Evolutionary conservation across 768 basidiomycete genomes (phyloP).

Genomic region (Tulasnella sp.): DNA sequence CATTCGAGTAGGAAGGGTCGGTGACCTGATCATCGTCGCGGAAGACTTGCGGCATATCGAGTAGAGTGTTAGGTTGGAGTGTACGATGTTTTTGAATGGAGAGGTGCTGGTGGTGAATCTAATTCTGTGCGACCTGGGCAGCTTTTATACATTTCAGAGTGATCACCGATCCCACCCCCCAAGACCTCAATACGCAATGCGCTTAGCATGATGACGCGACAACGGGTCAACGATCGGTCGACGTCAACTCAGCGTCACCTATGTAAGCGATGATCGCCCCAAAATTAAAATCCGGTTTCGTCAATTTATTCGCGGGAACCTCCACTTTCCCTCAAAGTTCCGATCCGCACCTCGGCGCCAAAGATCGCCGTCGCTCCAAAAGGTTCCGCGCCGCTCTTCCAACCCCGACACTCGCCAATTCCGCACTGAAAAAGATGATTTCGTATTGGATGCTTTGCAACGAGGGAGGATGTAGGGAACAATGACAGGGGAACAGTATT

Average conservation of each 20-base stretch:
- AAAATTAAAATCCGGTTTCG: not conserved
- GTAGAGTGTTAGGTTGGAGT: not conserved
- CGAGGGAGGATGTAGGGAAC: not conserved
- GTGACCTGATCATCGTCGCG: conserved; percentile 2
- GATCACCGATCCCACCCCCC: not conserved
- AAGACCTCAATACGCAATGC: not conserved
- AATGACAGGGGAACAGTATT: not conserved
- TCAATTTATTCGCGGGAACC: not conserved
- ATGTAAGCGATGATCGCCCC: not conserved
- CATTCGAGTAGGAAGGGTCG: conserved; percentile 1
- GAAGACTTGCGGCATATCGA: not conserved
- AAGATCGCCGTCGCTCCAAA: not conserved
- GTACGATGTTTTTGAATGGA: not conserved
- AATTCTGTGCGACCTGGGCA: not conserved
- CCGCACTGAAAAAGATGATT: not conserved
- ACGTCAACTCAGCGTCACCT: not conserved
- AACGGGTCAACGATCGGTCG: not conserved
- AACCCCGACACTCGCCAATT: not conserved
- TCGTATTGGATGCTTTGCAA: not conserved
- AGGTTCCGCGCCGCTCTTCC: not conserved
- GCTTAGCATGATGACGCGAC: not conserved
- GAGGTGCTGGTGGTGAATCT: too few species aligned
- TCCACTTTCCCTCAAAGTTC: not conserved
- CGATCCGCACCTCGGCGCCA: not conserved
- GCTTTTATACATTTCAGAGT: not conserved